phyloP scores from a whole-genome alignment of 257 asterid species.

The Salvia splendens region DNA sequence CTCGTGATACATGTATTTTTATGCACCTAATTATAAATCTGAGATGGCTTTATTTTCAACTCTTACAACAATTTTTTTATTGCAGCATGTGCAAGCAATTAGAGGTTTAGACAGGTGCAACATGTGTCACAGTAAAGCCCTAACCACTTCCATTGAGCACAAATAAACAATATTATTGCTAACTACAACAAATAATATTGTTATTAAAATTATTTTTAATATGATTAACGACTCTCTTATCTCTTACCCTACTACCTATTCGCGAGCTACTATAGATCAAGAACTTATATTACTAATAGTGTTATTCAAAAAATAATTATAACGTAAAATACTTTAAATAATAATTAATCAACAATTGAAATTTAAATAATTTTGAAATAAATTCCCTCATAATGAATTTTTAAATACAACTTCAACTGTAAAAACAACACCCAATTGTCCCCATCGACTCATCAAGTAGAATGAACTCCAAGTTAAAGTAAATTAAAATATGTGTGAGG shows the following conservation, averaged over 20 bases:
- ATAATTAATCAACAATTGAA: too few relatives aligned
- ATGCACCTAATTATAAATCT: neutral
- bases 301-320: too few relatives aligned
- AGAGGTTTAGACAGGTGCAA: neutral
- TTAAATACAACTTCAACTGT: too few relatives aligned
- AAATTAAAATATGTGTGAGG: too few relatives aligned
- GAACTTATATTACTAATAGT: too few relatives aligned
- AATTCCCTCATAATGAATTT: too few relatives aligned
- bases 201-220: too few relatives aligned
- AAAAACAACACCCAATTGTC: too few relatives aligned
- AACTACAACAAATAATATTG: neutral
- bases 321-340: too few relatives aligned
- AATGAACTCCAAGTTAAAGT: too few relatives aligned
- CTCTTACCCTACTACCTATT: neutral
- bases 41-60: neutral
- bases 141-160: conserved; percentile 9
- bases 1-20: neutral
- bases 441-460: too few relatives aligned
- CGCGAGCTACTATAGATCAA: neutral
- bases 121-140: conserved; percentile 8
- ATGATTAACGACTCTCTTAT: neutral
- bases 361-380: too few relatives aligned
- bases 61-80: neutral
- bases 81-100: conserved; percentile 32
- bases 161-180: neutral